A percentile compares a stretch with the other conserved stretches of the same genome.
phyloP scores from a whole-genome alignment of 768 basidiomycete species.

The Suillus subaureus region DNA sequence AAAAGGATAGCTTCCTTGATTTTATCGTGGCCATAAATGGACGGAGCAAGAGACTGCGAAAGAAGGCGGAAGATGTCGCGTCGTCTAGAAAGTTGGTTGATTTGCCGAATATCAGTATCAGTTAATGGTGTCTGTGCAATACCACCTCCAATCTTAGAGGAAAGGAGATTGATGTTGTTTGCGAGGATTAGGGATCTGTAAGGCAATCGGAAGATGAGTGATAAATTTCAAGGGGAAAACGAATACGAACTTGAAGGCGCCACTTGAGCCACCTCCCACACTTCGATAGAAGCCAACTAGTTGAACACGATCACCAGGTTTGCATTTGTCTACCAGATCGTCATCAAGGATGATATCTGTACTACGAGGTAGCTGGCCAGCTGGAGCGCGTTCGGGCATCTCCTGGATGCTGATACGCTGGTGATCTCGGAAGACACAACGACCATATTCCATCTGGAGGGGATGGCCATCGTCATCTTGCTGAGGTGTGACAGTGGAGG shows the following conservation, averaged over 20 bases:
- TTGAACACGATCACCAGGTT: slow-evolving; percentile 97
- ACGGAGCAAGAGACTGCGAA: slow-evolving; percentile 94
- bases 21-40: slow-evolving; percentile 94
- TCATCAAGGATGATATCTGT: slow-evolving; percentile 96
- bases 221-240: slow-evolving; percentile 16
- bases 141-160: slow-evolving; percentile 93
- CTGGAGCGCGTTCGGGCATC: slow-evolving; percentile 98
- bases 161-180: slow-evolving; percentile 93
- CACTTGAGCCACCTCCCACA: slow-evolving; percentile 85
- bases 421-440: slow-evolving; percentile 92
- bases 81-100: slow-evolving; percentile 91
- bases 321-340: slow-evolving; percentile 95
- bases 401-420: slow-evolving; percentile 98
- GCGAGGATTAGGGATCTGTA: slow-evolving; percentile 87
- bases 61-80: slow-evolving; percentile 86
- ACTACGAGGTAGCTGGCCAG: slow-evolving; percentile 94
- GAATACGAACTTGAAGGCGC: slow-evolving; percentile 83
- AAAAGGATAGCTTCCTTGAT: slow-evolving; percentile 95
- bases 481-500: slow-evolving; percentile 84
- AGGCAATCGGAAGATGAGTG: slow-evolving; percentile 18
- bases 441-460: slow-evolving; percentile 90
- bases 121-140: slow-evolving; percentile 92
- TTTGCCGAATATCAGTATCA: slow-evolving; percentile 91
- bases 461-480: slow-evolving; percentile 88
- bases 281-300: slow-evolving; percentile 94